A percentile compares a stretch with the other conserved stretches of the same genome.
phyloP scores from a whole-genome alignment of 1,284 basidiomycete genomes.

The Spongispora temasekensis region DNA sequence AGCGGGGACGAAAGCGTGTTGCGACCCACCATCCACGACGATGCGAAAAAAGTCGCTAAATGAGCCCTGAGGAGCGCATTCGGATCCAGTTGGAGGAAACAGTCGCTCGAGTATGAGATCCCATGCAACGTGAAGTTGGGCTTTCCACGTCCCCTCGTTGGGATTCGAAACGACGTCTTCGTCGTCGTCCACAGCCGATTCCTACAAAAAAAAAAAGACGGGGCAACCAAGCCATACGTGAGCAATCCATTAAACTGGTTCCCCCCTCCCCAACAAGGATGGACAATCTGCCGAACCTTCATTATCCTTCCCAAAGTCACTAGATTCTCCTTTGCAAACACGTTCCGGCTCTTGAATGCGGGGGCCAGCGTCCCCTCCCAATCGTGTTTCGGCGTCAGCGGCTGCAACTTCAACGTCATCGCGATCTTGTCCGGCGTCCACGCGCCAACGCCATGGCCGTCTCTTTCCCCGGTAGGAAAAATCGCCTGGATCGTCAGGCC shows the following conservation, averaged over 20 bases:
- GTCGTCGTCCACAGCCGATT: slow-evolving; percentile 59
- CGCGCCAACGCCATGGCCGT: slow-evolving; percentile 10
- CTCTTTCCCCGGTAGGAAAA: slow-evolving; percentile 33
- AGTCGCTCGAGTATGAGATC: slow-evolving; percentile 78
- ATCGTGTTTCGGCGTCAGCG: slow-evolving; percentile 55
- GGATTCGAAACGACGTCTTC: slow-evolving; percentile 38
- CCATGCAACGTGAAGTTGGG: slow-evolving; percentile 94
- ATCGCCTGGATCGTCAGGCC: slow-evolving; percentile 52
- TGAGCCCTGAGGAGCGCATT: slow-evolving; percentile 51
- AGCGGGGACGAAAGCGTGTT: background rate
- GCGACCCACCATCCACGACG: slow-evolving; percentile 86
- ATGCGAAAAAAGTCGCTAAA: slow-evolving; percentile 91
- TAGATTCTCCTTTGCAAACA: slow-evolving; percentile 75
- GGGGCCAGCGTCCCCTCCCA: slow-evolving; percentile 75
- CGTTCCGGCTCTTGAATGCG: slow-evolving; percentile 71
- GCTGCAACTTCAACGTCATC: slow-evolving; percentile 72
- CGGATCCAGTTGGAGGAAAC: slow-evolving; percentile 50
- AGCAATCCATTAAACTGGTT: background rate
- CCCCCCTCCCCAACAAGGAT: background rate
- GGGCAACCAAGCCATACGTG: slow-evolving; percentile 4
- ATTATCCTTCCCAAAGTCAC: slow-evolving; percentile 74
- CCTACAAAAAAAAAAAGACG: slow-evolving; percentile 39
- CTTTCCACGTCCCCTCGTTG: slow-evolving; percentile 76
- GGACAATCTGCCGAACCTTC: slow-evolving; percentile 54
- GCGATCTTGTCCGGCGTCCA: slow-evolving; percentile 93